Evolutionary conservation across 192 early-diverging fungal genomes (phyloP).

Genomic region (Coemansia reversa): DNA sequence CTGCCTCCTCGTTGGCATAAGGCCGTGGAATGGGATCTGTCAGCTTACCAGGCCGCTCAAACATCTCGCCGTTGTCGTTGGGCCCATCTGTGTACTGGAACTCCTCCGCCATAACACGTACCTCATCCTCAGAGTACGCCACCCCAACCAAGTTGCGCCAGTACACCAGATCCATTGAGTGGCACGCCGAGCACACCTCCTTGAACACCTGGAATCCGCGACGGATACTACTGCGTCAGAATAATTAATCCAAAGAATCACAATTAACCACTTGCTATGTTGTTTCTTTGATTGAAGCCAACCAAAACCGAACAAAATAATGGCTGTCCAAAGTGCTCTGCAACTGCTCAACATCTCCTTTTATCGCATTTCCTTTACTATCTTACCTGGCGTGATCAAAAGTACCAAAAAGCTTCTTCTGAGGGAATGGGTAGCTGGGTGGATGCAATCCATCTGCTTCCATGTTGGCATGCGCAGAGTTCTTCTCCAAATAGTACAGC

Average conservation of each 20-base stretch:
- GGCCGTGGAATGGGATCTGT: conserved; percentile 87
- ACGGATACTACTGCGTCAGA: conserved; percentile 67
- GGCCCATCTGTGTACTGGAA: conserved; percentile 91
- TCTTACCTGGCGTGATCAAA: conserved; percentile 79
- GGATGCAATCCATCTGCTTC: conserved; percentile 91
- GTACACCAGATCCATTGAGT: conserved; percentile 90
- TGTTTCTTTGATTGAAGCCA: no score
- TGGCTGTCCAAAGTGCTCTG: no score
- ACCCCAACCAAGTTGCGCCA: conserved; percentile 97
- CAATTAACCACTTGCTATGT: no score
- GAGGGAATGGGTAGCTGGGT: conserved; percentile 85
- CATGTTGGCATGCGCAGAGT: conserved; percentile 73
- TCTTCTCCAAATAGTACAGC: conserved; percentile 54
- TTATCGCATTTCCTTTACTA: not conserved
- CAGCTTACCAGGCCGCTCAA: conserved; percentile 90
- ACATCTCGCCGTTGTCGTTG: conserved; percentile 88
- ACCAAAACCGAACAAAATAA: no score
- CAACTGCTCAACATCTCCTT: no score
- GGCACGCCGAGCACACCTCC: conserved; percentile 96
- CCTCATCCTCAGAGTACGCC: conserved; percentile 88
- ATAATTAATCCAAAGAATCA: not conserved
- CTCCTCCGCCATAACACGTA: conserved; percentile 90
- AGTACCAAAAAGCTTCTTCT: conserved; percentile 75
- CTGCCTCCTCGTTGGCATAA: conserved; percentile 96
- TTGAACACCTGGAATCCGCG: conserved; percentile 99